These are phyloP conservation scores for Dendrobium chrysotoxum DNA, from an alignment of 106 monocot species.

Conservation along the genomic window DNA sequence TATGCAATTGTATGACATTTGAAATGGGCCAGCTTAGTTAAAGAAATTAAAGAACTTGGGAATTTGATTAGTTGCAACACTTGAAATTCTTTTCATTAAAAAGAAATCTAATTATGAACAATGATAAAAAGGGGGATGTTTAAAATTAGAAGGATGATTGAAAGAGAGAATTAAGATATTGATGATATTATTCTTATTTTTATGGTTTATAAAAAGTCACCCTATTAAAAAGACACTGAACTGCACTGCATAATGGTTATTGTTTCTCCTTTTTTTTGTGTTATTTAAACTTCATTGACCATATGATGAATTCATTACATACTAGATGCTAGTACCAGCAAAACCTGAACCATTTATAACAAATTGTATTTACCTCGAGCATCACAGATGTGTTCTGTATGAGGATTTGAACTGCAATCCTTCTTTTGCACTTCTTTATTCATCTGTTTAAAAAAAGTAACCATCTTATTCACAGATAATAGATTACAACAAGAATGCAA, in stretches of 20 bases:
- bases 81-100: too few relatives aligned
- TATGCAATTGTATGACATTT: too few relatives aligned
- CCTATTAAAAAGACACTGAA: neutral
- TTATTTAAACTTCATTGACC: too few relatives aligned
- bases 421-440: neutral
- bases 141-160: too few relatives aligned
- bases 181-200: neutral
- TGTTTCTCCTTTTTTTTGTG: too few relatives aligned
- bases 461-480: neutral
- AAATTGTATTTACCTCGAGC: constrained; percentile 1
- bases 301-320: neutral
- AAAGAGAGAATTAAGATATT: neutral
- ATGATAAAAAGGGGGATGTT: too few relatives aligned
- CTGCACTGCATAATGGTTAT: neutral
- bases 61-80: too few relatives aligned
- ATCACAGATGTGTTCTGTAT: neutral
- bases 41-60: too few relatives aligned
- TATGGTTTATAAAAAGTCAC: neutral
- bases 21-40: too few relatives aligned
- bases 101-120: too few relatives aligned
- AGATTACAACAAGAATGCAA: neutral
- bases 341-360: neutral
- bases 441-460: constrained; percentile 2
- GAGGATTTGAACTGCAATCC: neutral
- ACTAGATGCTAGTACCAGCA: neutral